These are phyloP conservation scores for Purpureocillium lavendulum DNA, from an alignment of 2,329 filamentous ascomycete genomes.

Conservation along the genomic window DNA sequence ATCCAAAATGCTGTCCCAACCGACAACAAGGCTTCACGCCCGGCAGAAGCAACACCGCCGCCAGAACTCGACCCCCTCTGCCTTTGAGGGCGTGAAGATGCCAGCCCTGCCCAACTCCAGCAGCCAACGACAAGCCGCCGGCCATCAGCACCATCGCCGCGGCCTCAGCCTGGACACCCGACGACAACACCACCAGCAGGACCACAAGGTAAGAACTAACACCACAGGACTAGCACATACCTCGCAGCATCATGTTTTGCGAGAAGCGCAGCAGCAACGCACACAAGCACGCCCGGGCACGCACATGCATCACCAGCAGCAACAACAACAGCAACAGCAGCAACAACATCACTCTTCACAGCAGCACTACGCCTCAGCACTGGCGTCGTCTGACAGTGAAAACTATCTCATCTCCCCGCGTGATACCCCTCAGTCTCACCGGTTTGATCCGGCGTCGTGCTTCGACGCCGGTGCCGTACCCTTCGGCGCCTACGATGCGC, in stretches of 20 bases:
- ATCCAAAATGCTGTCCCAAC: slow-evolving; percentile 67
- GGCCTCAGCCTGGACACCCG: slow-evolving; percentile 77
- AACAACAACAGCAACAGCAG: slow-evolving; percentile 10
- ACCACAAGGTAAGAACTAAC: slow-evolving; percentile 45
- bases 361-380: slow-evolving; percentile 14
- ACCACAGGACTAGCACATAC: slow-evolving; percentile 43
- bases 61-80: slow-evolving; percentile 77
- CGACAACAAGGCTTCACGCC: slow-evolving; percentile 62
- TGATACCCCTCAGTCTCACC: slow-evolving; percentile 44
- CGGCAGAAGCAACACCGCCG: slow-evolving; percentile 56
- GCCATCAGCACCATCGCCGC: slow-evolving; percentile 53
- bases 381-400: slow-evolving; percentile 34
- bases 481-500: slow-evolving; percentile 37
- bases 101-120: slow-evolving; percentile 50
- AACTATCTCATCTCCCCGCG: slow-evolving; percentile 50
- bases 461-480: slow-evolving; percentile 34
- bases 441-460: slow-evolving; percentile 40
- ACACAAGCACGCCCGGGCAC: slow-evolving; percentile 65
- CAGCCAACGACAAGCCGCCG: slow-evolving; percentile 30
- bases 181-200: slow-evolving; percentile 40
- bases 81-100: slow-evolving; percentile 68
- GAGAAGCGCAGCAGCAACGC: slow-evolving; percentile 85
- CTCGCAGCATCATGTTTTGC: slow-evolving; percentile 67
- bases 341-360: slow-evolving; percentile 11
- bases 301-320: slow-evolving; percentile 10